Evolutionary conservation across 2,329 filamentous ascomycete genomes (phyloP).

Genomic region (Zasmidium citrigriseum): DNA sequence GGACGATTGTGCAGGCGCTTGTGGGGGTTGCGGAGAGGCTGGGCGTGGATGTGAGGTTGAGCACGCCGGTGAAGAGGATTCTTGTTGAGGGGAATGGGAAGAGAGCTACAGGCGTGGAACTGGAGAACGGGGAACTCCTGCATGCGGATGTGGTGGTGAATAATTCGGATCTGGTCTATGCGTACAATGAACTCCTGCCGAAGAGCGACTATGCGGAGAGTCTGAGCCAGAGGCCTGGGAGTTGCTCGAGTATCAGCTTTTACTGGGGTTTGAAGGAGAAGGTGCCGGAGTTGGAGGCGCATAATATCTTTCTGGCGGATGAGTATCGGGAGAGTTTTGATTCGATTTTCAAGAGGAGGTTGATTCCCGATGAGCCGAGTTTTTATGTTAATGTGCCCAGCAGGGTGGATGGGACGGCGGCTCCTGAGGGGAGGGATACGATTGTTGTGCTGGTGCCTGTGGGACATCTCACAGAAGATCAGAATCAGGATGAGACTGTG

Average conservation of each 20-base stretch:
- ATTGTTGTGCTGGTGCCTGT: constrained; percentile 72
- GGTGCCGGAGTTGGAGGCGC: constrained; percentile 64
- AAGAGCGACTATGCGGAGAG: constrained; percentile 43
- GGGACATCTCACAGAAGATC: constrained; percentile 59
- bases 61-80: constrained; percentile 59
- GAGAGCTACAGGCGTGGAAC: constrained; percentile 59
- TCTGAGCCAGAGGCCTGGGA: constrained; percentile 55
- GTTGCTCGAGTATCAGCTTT: constrained; percentile 74
- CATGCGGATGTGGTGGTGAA: constrained; percentile 67
- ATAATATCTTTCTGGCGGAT: constrained; percentile 78
- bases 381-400: constrained; percentile 79
- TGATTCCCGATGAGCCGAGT: constrained; percentile 66
- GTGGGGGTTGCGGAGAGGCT: constrained; percentile 62
- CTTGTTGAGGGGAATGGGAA: constrained; percentile 54
- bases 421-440: constrained; percentile 64
- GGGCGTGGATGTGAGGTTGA: constrained; percentile 65
- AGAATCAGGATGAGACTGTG: constrained; percentile 30
- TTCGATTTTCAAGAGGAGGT: constrained; percentile 69
- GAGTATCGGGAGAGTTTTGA: constrained; percentile 74
- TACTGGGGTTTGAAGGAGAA: constrained; percentile 68
- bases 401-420: constrained; percentile 67
- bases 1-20: constrained; percentile 62
- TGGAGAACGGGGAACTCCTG: constrained; percentile 60
- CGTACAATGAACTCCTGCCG: constrained; percentile 70
- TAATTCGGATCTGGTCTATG: constrained; percentile 74